Evolutionary conservation across 371 early-diverging fungal genomes (phyloP), one percentile per base, ranked within the genome.

Genomic region (Batkoa obscura): DNA sequence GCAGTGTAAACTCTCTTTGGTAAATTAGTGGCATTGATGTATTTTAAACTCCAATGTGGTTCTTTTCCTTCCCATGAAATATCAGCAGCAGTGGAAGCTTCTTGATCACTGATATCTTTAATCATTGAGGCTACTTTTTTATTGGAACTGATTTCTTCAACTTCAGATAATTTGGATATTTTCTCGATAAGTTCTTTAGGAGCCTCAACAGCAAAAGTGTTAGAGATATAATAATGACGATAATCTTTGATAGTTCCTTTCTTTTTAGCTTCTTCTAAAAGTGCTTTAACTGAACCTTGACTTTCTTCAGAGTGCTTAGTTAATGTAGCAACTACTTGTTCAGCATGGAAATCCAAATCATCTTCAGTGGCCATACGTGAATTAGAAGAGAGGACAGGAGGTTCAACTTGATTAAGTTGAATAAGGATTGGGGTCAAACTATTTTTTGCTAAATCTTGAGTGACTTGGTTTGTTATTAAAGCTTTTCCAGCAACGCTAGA

Each of bases 111-210:
- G 5, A 10, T 8, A 39, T n/a, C n/a, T 30, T 6, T 4, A 12
- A 37, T 4, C 1, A 4, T 38, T 1, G 37, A 36, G 13, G 3
- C 3, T 4, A 51, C n/a, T 34, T 30, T 12, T 1, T 55, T 41
- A 43, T 55, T 55, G 6, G 55, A 39, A 43, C 30, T 15, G 15
- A 55, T 55, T 30, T 55, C 55, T 10, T 55, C 33, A 23, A 55
- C 55, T 2, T 55, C 12, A 42, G n/a, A 9, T 3, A 42, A 9
- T 2, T 30, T 15, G 2, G 55, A 1, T 2, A 55, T 15, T 2
- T 6, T 2, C 8, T 55, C 55, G 34, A 55, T 43, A 2, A 55
- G 3, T 6, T 8, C 2, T 12, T 15, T 8, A 6, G 36, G 4
- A 41, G 43, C 41, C 32, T 43, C 43, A 2, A 55, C 36, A 2